Conservation (phyloP, 768 basidiomycete genomes). For the Suillus hirtellus region DNA sequence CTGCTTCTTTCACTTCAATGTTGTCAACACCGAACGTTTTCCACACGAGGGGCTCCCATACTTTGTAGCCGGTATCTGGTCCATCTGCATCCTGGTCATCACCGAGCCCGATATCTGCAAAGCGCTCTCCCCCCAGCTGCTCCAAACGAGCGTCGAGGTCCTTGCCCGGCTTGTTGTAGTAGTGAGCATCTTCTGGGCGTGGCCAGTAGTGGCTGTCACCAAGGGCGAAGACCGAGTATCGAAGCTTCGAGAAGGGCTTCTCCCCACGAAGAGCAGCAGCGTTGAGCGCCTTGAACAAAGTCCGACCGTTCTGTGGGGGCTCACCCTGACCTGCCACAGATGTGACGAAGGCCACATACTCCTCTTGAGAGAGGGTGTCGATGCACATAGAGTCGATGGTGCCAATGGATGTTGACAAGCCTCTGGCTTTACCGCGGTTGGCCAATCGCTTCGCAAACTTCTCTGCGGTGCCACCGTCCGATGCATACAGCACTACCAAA, state of each 20-base stretch:
- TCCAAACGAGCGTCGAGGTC: constrained; percentile 83
- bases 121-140: constrained; percentile 75
- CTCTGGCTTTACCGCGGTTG: constrained; percentile 79
- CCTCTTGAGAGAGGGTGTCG: constrained; percentile 72
- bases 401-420: constrained; percentile 71
- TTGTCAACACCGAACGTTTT: constrained; percentile 90
- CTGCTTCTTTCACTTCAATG: constrained; percentile 85
- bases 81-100: constrained; percentile 99
- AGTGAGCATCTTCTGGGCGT: constrained; percentile 92
- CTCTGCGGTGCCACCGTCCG: constrained; percentile 94
- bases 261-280: constrained; percentile 54
- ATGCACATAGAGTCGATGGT: constrained; percentile 82
- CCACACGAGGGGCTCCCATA: constrained; percentile 95
- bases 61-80: constrained; percentile 91
- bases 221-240: constrained; percentile 88
- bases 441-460: constrained; percentile 90
- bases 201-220: constrained; percentile 99
- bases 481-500: constrained; percentile 87
- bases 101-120: constrained; percentile 79
- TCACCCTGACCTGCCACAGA: constrained; percentile 97
- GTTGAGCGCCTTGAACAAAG: constrained; percentile 83
- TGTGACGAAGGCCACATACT: constrained; percentile 81
- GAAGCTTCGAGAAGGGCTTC: constrained; percentile 60
- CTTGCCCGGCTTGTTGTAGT: constrained; percentile 96
- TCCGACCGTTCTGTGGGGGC: constrained; percentile 93